A percentile compares a stretch with the other conserved stretches of the same genome.
Conservation (phyloP, 176 grass and related monocot genomes). For the Ampelocalamus luodianensis region DNA sequence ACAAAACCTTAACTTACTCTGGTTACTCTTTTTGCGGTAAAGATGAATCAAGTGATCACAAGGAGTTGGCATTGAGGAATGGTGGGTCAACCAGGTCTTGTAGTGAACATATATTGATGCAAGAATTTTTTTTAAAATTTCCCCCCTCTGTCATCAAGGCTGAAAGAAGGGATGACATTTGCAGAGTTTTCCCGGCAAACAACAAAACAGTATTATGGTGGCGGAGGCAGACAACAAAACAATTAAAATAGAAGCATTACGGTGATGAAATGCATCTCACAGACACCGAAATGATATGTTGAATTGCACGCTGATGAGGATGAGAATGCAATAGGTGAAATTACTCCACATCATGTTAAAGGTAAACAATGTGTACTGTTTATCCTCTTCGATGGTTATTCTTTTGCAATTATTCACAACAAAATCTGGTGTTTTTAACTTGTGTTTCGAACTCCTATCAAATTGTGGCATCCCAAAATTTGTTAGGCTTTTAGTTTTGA, state of each 20-base stretch:
- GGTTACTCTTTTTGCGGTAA: slow-evolving; percentile 39
- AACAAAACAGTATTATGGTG: slow-evolving; percentile 87
- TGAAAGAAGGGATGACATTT: slow-evolving; percentile 93
- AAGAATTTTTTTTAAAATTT: slow-evolving; percentile 67
- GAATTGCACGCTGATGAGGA: background rate
- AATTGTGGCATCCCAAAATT: background rate
- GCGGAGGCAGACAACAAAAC: slow-evolving; percentile 68
- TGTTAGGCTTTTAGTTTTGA: background rate
- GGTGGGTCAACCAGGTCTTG: slow-evolving; percentile 1
- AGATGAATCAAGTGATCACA: slow-evolving; percentile 51
- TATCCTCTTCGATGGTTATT: background rate
- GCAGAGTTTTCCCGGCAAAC: slow-evolving; percentile 88
- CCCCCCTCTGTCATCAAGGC: slow-evolving; percentile 64
- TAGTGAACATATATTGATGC: slow-evolving; percentile 36
- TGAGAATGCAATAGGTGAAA: background rate
- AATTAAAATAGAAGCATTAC: slow-evolving; percentile 29
- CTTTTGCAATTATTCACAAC: background rate
- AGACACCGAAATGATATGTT: background rate
- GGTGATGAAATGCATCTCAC: slow-evolving; percentile 4
- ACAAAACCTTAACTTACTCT: slow-evolving; percentile 58
- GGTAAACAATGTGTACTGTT: background rate
- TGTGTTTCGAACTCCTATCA: background rate
- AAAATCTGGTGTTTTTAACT: slow-evolving; percentile 14
- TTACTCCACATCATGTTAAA: background rate
- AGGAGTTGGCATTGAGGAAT: background rate